Percentiles rank a stretch among this genome's conserved stretches.
Evolutionary conservation across 129 eudicot genomes (phyloP).

Genomic region (Logfia minima): DNA sequence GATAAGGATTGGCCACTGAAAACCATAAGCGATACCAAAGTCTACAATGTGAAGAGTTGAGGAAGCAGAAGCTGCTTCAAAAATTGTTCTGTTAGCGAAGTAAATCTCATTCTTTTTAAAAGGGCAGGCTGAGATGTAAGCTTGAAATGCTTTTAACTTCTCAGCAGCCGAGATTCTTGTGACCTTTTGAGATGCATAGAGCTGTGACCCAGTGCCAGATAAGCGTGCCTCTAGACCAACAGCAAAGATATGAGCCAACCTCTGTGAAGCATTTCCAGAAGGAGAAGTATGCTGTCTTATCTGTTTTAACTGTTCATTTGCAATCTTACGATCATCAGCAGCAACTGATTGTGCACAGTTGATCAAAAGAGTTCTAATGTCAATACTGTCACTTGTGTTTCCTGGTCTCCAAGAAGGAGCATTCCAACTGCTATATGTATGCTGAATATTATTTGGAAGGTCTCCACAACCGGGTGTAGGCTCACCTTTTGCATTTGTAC

Average conservation of each 20-base stretch:
- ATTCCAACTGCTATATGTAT: slow-evolving; percentile 34
- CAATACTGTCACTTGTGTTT: slow-evolving; percentile 44
- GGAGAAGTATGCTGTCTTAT: slow-evolving; percentile 59
- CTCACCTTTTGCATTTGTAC: slow-evolving; percentile 38
- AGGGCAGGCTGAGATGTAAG: slow-evolving; percentile 53
- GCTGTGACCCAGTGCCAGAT: slow-evolving; percentile 66
- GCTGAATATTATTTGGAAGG: slow-evolving; percentile 1
- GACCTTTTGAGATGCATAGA: slow-evolving; percentile 48
- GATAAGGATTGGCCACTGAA: slow-evolving; percentile 77
- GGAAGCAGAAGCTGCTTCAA: slow-evolving; percentile 31
- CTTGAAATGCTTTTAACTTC: slow-evolving; percentile 65
- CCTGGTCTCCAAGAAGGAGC: slow-evolving; percentile 47
- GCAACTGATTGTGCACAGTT: slow-evolving; percentile 79
- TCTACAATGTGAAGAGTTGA: slow-evolving; percentile 62
- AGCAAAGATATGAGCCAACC: slow-evolving; percentile 60
- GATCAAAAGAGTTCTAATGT: slow-evolving; percentile 52
- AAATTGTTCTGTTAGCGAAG: slow-evolving; percentile 57
- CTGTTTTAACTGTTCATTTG: slow-evolving; percentile 59
- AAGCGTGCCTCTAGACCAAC: slow-evolving; percentile 73
- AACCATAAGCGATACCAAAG: slow-evolving; percentile 72
- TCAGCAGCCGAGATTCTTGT: slow-evolving; percentile 50
- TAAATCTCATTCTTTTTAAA: slow-evolving; percentile 52
- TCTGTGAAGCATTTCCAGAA: slow-evolving; percentile 58
- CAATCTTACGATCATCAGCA: slow-evolving; percentile 56
- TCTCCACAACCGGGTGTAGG: slow-evolving; percentile 27